phyloP scores from a whole-genome alignment of 352 stramenopile genomes.

The Globisporangium abappressorium region DNA sequence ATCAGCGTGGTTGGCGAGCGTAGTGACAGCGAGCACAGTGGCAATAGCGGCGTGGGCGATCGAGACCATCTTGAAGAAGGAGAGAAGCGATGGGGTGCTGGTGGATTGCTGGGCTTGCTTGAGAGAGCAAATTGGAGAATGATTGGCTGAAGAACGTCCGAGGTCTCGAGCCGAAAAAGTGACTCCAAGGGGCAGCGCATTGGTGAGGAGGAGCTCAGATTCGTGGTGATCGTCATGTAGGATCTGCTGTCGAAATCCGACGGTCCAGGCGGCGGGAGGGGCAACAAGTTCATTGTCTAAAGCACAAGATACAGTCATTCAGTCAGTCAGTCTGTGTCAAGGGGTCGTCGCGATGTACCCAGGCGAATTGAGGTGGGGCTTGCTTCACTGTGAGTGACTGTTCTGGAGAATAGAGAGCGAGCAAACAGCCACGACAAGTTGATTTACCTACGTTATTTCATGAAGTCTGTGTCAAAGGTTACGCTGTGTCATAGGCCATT shows the following conservation, averaged over 20 bases:
- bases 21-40: neutral
- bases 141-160: neutral
- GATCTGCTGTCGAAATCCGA: neutral
- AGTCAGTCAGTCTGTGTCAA: too few species aligned
- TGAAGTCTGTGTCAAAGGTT: neutral
- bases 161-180: too few species aligned
- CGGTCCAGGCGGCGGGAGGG: neutral
- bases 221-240: too few species aligned
- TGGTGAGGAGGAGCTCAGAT: neutral
- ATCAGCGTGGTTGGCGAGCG: neutral
- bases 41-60: neutral
- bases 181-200: too few species aligned
- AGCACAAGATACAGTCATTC: too few species aligned
- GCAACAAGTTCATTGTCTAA: neutral
- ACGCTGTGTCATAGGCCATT: neutral
- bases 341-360: too few species aligned
- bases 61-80: neutral
- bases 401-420: neutral
- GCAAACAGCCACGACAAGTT: neutral
- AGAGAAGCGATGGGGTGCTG: too few species aligned
- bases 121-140: constrained; percentile 3
- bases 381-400: too few species aligned
- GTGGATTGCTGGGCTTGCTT: neutral
- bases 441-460: neutral
- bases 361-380: too few species aligned